phyloP scores from a whole-genome alignment of 2,329 filamentous ascomycete species.

The Paecilomyces niveus region DNA sequence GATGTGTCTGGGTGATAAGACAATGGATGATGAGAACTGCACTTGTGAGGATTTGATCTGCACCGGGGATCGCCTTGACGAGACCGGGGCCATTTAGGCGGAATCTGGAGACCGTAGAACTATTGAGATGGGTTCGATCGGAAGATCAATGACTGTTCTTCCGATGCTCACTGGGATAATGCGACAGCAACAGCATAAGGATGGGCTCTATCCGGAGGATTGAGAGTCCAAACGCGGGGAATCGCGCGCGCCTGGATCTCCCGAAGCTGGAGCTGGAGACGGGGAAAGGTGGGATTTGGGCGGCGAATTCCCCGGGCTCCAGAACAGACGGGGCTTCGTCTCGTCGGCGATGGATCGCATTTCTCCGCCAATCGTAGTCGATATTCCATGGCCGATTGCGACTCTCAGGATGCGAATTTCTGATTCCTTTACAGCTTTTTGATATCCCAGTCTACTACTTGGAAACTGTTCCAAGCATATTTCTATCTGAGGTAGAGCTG shows the following conservation, averaged over 20 bases:
- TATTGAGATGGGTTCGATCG: neutral
- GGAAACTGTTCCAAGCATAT: too few relatives aligned
- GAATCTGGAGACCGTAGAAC: neutral
- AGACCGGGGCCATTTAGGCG: neutral
- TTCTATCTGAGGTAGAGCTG: too few relatives aligned
- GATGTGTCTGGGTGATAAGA: neutral
- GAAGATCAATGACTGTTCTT: neutral
- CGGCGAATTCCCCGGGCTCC: neutral
- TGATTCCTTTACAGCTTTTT: too few relatives aligned
- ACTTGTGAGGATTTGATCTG: neutral
- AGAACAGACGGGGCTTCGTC: neutral
- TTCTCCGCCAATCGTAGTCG: neutral
- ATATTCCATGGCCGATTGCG: neutral
- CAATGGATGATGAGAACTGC: neutral
- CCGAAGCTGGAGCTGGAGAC: neutral
- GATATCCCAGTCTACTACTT: too few relatives aligned
- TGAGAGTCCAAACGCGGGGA: neutral
- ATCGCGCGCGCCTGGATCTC: neutral
- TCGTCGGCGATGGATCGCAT: neutral
- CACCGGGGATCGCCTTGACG: neutral
- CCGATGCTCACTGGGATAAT: neutral
- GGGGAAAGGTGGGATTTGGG: neutral
- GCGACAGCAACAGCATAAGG: neutral
- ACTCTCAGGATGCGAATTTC: too few relatives aligned
- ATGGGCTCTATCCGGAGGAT: neutral